Percentiles rank a stretch among this genome's conserved stretches.
These are phyloP conservation scores for Lactarius pseudohatsudake DNA, from an alignment of 768 basidiomycete genomes.

Conservation along the genomic window DNA sequence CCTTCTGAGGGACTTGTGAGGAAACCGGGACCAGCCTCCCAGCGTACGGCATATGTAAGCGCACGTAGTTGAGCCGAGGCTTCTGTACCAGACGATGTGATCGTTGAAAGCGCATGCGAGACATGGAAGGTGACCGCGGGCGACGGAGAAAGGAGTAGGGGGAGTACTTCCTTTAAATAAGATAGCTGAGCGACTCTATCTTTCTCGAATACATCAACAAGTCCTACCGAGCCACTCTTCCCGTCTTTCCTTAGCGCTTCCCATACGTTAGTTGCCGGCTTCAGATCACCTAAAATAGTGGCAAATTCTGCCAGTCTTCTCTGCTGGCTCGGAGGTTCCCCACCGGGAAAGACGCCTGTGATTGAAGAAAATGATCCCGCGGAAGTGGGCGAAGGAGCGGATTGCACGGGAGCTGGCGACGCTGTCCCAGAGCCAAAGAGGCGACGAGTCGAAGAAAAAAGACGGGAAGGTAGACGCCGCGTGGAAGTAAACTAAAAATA, in stretches of 20 bases:
- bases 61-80: constrained; percentile 65
- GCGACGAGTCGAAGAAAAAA: constrained; percentile 85
- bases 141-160: constrained; percentile 67
- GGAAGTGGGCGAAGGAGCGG: constrained; percentile 41
- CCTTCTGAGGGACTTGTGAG: constrained; percentile 59
- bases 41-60: constrained; percentile 67
- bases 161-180: constrained; percentile 70
- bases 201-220: constrained; percentile 4
- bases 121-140: constrained; percentile 60
- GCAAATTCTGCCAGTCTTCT: constrained; percentile 95
- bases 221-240: constrained; percentile 80
- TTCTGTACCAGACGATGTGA: constrained; percentile 48
- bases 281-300: constrained; percentile 88
- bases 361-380: constrained; percentile 38
- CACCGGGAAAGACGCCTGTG: constrained; percentile 31
- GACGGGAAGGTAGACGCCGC: constrained; percentile 73
- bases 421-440: constrained; percentile 62
- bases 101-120: constrained; percentile 53
- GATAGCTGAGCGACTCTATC: constrained; percentile 13
- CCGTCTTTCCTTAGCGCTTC: constrained; percentile 84
- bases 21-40: constrained; percentile 68
- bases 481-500: constrained; percentile 61
- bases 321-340: constrained; percentile 54
- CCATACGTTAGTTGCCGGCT: constrained; percentile 80
- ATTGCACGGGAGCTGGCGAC: constrained; percentile 44